phyloP scores from a whole-genome alignment of 129 eudicot species.

The Escallonia rubra region DNA sequence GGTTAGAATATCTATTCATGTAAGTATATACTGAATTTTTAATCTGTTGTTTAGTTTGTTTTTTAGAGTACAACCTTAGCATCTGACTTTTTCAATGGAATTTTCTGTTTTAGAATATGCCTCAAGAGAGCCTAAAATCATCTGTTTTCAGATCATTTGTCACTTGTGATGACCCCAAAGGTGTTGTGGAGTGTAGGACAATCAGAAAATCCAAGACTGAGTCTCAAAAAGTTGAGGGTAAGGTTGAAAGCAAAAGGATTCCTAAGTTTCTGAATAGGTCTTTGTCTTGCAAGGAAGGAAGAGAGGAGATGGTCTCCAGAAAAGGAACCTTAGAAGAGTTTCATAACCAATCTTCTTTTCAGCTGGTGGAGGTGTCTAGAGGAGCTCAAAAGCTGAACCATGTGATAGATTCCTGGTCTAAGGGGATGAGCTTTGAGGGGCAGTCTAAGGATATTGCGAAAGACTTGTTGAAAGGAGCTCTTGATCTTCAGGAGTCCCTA shows the following conservation, averaged over 20 bases:
- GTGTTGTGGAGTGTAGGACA: constrained; percentile 64
- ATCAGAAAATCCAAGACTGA: constrained; percentile 46
- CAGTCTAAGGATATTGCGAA: constrained; percentile 49
- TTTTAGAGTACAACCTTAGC: not conserved
- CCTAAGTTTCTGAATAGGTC: constrained; percentile 18
- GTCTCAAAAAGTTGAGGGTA: constrained; percentile 28
- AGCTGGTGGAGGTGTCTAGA: constrained; percentile 52
- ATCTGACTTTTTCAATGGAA: constrained; percentile 41
- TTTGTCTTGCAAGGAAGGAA: constrained; percentile 21
- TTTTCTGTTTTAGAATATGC: constrained; percentile 60
- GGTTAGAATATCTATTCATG: constrained; percentile 12
- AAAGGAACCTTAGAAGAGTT: constrained; percentile 15
- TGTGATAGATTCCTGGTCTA: constrained; percentile 67
- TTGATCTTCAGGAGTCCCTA: constrained; percentile 72
- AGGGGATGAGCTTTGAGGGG: constrained; percentile 29
- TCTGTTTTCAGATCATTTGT: constrained; percentile 77
- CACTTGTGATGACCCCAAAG: constrained; percentile 94
- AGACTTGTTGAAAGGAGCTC: constrained; percentile 73
- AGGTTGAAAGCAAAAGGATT: constrained; percentile 20
- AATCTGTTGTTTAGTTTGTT: not conserved
- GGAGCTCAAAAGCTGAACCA: constrained; percentile 64
- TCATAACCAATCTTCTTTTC: constrained; percentile 27
- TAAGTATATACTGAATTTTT: constrained; percentile 1
- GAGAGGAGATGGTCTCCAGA: constrained; percentile 25
- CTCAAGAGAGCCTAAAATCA: constrained; percentile 76